Base-by-base conservation (phyloP, 2,329 filamentous ascomycete genomes). In the Exophiala calicioides region DNA sequence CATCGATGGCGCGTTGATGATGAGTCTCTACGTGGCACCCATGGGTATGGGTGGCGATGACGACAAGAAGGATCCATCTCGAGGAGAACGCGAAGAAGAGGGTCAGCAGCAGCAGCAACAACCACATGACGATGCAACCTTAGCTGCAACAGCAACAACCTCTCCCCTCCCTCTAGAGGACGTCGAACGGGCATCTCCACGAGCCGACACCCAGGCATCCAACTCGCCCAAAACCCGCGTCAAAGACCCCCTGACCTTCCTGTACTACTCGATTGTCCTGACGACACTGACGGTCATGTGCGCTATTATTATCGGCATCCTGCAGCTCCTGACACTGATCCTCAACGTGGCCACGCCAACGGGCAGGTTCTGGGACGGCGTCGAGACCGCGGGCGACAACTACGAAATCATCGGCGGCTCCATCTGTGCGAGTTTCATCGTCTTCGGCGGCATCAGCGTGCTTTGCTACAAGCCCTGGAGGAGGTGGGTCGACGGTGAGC, bases 241-340 rank as follows among this genome's bases (percentile, higher is more conserved):
- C 0, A 76, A 86, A 47, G 90, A 97, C 61, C 79, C 79, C 1
- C 81, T 97, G n/a, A 90, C 90, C 0, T 90, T 96, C 35, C 71
- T 95, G 1, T 97, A 97, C 70, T 97, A 96, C 69, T 94, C 89
- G 9, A 86, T 91, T 57, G 86, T 95, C 0, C 76, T 95, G 20
- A 95, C 89, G 0, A 81, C 79, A 3, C 80, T 95, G 40, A 96
- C 90, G 0, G 86, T 95, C 18, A 70, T 86, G 3, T 89, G 95
- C 0, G 88, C 90, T 1, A 79, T 88, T 2, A 84, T 93, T 20
- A 95, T 97, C 58, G 91, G 91, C 16, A 74, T 86, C 12, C 78
- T 97, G 18, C 93, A 98, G 65, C 71, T 95, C 0, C 73, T 97
- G 8, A 89, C 83, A 2, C 74, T 97, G 7, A 76, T 89, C 2